phyloP scores from a whole-genome alignment of 2,329 filamentous ascomycete species.

The Penicillium italicum region DNA sequence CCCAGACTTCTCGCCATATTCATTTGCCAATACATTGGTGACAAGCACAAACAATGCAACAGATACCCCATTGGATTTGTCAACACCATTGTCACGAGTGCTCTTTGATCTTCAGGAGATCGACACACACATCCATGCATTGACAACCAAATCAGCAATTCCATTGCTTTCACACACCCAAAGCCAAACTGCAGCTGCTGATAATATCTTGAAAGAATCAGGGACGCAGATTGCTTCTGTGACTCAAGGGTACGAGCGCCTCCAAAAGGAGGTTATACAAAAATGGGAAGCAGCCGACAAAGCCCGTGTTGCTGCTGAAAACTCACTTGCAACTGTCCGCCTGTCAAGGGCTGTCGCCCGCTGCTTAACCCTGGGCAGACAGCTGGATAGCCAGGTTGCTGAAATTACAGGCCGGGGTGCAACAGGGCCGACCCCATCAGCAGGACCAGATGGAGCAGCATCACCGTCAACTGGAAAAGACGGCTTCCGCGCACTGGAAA shows the following conservation, averaged over 20 bases:
- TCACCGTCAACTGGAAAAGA: slow-evolving; percentile 49
- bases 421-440: slow-evolving; percentile 24
- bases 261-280: slow-evolving; percentile 80
- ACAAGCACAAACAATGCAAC: slow-evolving; percentile 87
- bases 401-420: slow-evolving; percentile 56
- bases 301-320: slow-evolving; percentile 70
- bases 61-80: slow-evolving; percentile 86
- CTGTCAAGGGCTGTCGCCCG: slow-evolving; percentile 73
- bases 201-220: slow-evolving; percentile 68
- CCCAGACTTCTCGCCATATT: slow-evolving; percentile 72
- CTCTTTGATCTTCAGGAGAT: slow-evolving; percentile 97
- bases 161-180: slow-evolving; percentile 76
- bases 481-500: slow-evolving; percentile 74
- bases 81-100: slow-evolving; percentile 86
- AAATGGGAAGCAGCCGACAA: slow-evolving; percentile 84
- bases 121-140: slow-evolving; percentile 86
- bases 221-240: slow-evolving; percentile 75
- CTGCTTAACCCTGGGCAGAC: slow-evolving; percentile 75
- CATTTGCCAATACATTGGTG: slow-evolving; percentile 86
- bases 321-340: slow-evolving; percentile 75
- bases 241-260: slow-evolving; percentile 77
- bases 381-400: slow-evolving; percentile 79
- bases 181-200: slow-evolving; percentile 68
- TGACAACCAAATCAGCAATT: slow-evolving; percentile 79
- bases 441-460: slow-evolving; percentile 33